Base-by-base conservation (phyloP, 495 filamentous ascomycete species). In the Podospora pseudoanserina region DNA sequence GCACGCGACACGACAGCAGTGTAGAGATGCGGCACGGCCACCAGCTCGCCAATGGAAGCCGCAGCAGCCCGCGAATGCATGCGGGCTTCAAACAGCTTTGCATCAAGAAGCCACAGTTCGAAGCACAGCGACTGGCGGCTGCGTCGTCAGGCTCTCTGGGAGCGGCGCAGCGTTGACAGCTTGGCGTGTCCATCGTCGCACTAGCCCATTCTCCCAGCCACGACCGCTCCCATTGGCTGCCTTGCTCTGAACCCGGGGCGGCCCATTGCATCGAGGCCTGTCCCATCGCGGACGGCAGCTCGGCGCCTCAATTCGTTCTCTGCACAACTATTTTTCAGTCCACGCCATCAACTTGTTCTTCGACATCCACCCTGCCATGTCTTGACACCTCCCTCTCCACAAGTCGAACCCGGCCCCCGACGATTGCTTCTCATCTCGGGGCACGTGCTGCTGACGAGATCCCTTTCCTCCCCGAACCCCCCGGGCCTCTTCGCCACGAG, bases 181-280 rank as follows among this genome's bases (percentile, higher is more conserved):
- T 49, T 49, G 39, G 39, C 5, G 11, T 39, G 39, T 53, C 55
- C 55, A 49, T 3, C 9, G 39, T 49, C 15, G 39, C 39, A 49
- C 39, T 49, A 16, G 15, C 39, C 15, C 9, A 49, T 13, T 49
- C 9, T 16, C 3, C 39, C 39, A 49, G 39, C 26, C 54, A 64
- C 23, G 53, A 68, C 54, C 59, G 9, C 13, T 61, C 32, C 23
- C 67, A 68, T 68, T 68, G 67, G 67, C 34, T 60, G 67, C 67
- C 67, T 68, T 65, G 67, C 26, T 1, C 67, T 64, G 39, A 49
- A 49, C 13, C 39, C 0, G 13, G 13, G 39, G 39, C 39, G 39
- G 39, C 39, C 39, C 39, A 49, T 49, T 49, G 9, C 30, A 4
- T 32, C 23, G 23, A 23, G 23, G 23, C 23, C 23, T 23, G 23